Conservation (phyloP, 1,284 basidiomycete genomes). For the Thecaphora thlaspeos region DNA sequence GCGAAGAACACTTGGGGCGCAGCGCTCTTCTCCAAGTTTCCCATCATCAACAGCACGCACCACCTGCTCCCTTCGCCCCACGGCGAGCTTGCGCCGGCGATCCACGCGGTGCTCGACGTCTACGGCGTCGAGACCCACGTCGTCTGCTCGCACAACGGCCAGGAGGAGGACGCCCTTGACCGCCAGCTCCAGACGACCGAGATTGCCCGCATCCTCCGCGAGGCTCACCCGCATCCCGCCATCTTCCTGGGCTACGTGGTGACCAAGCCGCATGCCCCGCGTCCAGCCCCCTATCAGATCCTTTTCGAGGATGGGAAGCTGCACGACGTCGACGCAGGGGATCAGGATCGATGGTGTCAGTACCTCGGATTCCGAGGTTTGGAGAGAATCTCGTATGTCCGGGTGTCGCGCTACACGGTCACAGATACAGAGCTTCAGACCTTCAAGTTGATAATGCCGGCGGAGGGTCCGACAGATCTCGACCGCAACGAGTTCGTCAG, state of each 20-base stretch:
- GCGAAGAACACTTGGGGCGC: conserved; percentile 82
- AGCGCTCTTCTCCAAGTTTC: conserved; percentile 64
- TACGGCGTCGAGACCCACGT: conserved; percentile 79
- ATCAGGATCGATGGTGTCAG: conserved; percentile 52
- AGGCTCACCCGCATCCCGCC: conserved; percentile 72
- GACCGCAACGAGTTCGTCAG: conserved; percentile 30
- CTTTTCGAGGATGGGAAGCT: conserved; percentile 61
- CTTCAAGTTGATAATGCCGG: conserved; percentile 47
- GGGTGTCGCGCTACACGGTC: conserved; percentile 52
- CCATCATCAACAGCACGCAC: conserved; percentile 84
- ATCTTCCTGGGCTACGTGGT: conserved; percentile 75
- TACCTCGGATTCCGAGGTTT: conserved; percentile 52
- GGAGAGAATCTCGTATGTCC: conserved; percentile 46
- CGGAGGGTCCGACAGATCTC: conserved; percentile 25
- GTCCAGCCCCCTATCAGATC: conserved; percentile 82
- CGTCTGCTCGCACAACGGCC: conserved; percentile 86
- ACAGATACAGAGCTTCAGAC: conserved; percentile 55
- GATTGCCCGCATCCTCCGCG: conserved; percentile 75
- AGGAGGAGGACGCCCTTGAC: conserved; percentile 84
- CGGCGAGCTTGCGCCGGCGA: conserved; percentile 74
- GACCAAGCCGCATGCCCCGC: conserved; percentile 70
- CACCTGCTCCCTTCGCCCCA: conserved; percentile 82
- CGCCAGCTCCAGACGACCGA: conserved; percentile 82
- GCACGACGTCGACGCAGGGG: conserved; percentile 60
- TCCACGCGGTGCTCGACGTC: conserved; percentile 78